Conservation (phyloP, 441 rosid genomes). For the Pelargonium hybrid region DNA sequence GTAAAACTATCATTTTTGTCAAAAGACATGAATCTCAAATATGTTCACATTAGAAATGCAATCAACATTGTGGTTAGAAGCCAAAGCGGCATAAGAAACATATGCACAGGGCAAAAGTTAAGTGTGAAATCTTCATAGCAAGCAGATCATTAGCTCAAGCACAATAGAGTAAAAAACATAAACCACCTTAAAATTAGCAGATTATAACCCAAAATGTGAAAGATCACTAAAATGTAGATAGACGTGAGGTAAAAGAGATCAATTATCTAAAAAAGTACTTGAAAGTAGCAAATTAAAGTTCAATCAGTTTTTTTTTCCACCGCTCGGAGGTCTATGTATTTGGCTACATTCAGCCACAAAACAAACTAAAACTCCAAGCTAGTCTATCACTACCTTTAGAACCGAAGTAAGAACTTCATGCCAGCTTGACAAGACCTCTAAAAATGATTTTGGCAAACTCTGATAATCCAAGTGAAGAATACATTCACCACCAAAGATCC, state of each 20-base stretch:
- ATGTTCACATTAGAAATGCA: not conserved
- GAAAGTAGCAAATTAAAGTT: not conserved
- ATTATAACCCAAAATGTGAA: not conserved
- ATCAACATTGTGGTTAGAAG: not conserved
- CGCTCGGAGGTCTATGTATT: not conserved
- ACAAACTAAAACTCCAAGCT: not conserved
- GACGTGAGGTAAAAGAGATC: not conserved
- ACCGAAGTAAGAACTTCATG: not conserved
- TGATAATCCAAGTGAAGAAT: not conserved
- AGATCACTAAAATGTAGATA: not conserved
- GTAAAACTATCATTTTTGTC: conserved; percentile 1
- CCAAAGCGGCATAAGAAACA: not conserved
- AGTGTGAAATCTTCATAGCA: not conserved
- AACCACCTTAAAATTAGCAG: not conserved
- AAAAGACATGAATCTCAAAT: not conserved
- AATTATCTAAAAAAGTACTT: not conserved
- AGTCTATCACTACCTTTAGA: not conserved
- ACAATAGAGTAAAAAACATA: not conserved
- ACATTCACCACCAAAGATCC: not conserved
- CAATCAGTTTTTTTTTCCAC: not conserved
- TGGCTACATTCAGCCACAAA: not conserved
- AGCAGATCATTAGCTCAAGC: not conserved
- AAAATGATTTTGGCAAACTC: not conserved
- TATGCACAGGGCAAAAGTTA: not conserved
- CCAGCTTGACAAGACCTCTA: not conserved